These are phyloP conservation scores for Eucalyptus tenuipes DNA, from an alignment of 345 rosid genomes.

Conservation along the genomic window DNA sequence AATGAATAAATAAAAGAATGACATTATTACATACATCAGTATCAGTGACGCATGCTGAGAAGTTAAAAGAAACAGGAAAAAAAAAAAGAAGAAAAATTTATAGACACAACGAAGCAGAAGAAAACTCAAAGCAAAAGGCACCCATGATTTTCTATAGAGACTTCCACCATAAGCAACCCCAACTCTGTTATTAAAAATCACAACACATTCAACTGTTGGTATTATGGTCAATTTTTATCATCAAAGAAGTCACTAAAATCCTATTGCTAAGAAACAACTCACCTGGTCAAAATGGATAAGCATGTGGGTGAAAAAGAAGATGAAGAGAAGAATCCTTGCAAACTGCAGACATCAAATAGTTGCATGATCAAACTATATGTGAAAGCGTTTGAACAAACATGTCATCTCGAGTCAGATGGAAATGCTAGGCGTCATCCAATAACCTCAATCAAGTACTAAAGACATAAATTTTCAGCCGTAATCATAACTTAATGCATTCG, in stretches of 20 bases:
- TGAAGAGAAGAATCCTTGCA: constrained; percentile 66
- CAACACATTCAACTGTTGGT: not conserved
- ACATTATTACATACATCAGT: not conserved
- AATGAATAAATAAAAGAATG: not conserved
- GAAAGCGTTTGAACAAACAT: not conserved
- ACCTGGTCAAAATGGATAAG: constrained; percentile 65
- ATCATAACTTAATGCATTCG: not conserved
- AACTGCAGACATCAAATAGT: constrained; percentile 18
- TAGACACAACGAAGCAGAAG: not conserved
- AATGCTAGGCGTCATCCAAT: not conserved
- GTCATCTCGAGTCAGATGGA: not conserved
- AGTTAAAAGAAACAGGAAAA: not conserved
- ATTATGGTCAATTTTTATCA: not conserved
- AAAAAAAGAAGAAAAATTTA: not conserved
- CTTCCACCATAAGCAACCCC: not conserved
- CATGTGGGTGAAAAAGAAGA: constrained; percentile 57
- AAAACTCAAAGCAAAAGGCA: not conserved
- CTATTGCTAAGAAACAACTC: not conserved
- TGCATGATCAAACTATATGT: not conserved
- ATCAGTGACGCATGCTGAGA: not conserved
- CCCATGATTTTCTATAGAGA: not conserved
- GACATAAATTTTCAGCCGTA: not conserved
- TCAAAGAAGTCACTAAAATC: not conserved
- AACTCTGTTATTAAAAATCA: not conserved
- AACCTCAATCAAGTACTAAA: not conserved